These are phyloP conservation scores for Litsea cubeba DNA, from an alignment of 164 flowering plant genomes.

Conservation along the genomic window DNA sequence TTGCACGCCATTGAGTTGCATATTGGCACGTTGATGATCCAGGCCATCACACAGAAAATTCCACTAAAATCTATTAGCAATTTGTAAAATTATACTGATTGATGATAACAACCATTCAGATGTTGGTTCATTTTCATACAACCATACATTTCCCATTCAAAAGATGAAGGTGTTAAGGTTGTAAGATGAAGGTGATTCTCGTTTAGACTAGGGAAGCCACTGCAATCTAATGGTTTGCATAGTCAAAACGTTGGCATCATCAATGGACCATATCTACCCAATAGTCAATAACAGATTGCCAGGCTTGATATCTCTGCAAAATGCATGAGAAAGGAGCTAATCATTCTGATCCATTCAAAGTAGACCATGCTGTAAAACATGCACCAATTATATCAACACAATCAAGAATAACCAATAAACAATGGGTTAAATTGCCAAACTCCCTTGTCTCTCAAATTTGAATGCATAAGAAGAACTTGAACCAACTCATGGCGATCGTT, in stretches of 20 bases:
- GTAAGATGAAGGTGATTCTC: neutral
- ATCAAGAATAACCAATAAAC: neutral
- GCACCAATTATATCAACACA: neutral
- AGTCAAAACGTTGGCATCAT: too few species aligned
- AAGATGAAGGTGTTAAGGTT: neutral
- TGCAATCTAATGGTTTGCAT: neutral
- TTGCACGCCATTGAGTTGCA: neutral
- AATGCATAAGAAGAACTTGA: too few species aligned
- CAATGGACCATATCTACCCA: too few species aligned
- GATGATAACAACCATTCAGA: neutral
- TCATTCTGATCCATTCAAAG: constrained; percentile 1
- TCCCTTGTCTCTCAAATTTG: too few species aligned
- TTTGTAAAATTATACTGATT: neutral
- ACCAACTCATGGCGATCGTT: too few species aligned
- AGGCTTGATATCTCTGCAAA: neutral
- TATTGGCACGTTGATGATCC: neutral
- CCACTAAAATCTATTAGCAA: neutral
- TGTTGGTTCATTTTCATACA: neutral
- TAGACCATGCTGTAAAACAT: neutral
- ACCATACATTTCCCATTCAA: neutral
- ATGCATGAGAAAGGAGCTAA: neutral
- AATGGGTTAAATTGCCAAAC: too few species aligned
- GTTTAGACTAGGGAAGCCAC: neutral
- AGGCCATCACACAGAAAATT: neutral
- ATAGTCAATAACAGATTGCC: too few species aligned